A percentile compares a stretch with the other conserved stretches of the same genome.
Conservation (phyloP, 169 alveolate species). For the Plasmodium knowlesi region DNA sequence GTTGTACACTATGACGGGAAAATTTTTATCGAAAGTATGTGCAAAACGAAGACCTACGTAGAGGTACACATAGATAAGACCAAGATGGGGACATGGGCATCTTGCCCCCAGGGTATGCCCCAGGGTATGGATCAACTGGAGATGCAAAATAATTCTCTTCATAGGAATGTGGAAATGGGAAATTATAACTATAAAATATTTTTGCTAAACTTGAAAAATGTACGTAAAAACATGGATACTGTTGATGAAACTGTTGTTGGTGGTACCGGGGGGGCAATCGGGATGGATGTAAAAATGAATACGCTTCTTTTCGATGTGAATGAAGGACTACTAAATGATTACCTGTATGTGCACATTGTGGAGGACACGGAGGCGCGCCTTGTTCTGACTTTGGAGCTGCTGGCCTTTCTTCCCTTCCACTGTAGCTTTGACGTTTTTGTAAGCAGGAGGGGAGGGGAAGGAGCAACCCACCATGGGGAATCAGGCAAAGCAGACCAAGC, state of each 20-base stretch:
- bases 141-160: not conserved
- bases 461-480: not conserved
- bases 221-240: not conserved
- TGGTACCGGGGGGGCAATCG: not conserved
- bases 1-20: slow-evolving; percentile 30
- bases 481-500: no score
- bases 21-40: slow-evolving; percentile 29
- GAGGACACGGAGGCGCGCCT: slow-evolving; percentile 16
- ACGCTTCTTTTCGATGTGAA: slow-evolving; percentile 29
- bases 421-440: slow-evolving; percentile 33
- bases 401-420: slow-evolving; percentile 62
- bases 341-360: slow-evolving; percentile 22
- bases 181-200: slow-evolving; percentile 52
- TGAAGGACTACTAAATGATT: slow-evolving; percentile 40
- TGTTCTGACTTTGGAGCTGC: slow-evolving; percentile 21
- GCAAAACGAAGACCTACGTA: slow-evolving; percentile 17
- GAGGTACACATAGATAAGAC: slow-evolving; percentile 37
- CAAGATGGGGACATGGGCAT: slow-evolving; percentile 12
- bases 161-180: slow-evolving; percentile 33
- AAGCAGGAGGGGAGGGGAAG: not conserved
- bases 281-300: slow-evolving; percentile 1
- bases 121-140: not conserved
- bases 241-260: not conserved
- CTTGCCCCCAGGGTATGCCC: not conserved
- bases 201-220: slow-evolving; percentile 35